Conservation (phyloP, 108 stramenopile species). For the Nitzschia inconspicua region DNA sequence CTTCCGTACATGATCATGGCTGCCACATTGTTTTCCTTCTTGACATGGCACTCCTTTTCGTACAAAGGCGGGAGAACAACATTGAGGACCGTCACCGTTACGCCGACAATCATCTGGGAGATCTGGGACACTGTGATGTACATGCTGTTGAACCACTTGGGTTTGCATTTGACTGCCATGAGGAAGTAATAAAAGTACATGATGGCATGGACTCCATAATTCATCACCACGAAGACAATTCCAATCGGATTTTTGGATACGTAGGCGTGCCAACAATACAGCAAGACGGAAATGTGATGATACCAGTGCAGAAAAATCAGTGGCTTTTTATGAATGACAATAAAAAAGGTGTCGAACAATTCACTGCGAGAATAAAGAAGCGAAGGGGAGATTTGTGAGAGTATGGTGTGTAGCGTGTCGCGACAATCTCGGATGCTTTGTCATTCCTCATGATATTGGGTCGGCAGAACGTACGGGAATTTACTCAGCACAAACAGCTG, state of each 20-base stretch:
- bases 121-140: slow-evolving; percentile 86
- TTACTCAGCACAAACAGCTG: slow-evolving; percentile 89
- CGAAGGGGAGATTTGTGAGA: not conserved
- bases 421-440: not conserved
- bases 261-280: slow-evolving; percentile 96
- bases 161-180: slow-evolving; percentile 75
- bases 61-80: slow-evolving; percentile 15
- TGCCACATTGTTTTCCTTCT: slow-evolving; percentile 74
- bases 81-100: slow-evolving; percentile 46
- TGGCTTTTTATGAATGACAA: slow-evolving; percentile 94
- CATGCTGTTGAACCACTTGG: slow-evolving; percentile 81
- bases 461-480: slow-evolving; percentile 58
- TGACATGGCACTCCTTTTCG: slow-evolving; percentile 41
- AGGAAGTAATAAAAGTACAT: slow-evolving; percentile 99
- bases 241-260: slow-evolving; percentile 77
- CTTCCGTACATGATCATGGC: slow-evolving; percentile 87
- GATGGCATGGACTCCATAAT: slow-evolving; percentile 96
- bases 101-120: slow-evolving; percentile 93
- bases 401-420: not conserved
- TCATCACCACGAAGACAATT: slow-evolving; percentile 96
- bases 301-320: slow-evolving; percentile 97
- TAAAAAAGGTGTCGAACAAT: slow-evolving; percentile 95
- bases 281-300: slow-evolving; percentile 94
- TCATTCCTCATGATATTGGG: not conserved
- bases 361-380: slow-evolving; percentile 45